Evolutionary conservation across 768 basidiomycete species (phyloP).

Genomic region (Dioszegia aurantiaca): DNA sequence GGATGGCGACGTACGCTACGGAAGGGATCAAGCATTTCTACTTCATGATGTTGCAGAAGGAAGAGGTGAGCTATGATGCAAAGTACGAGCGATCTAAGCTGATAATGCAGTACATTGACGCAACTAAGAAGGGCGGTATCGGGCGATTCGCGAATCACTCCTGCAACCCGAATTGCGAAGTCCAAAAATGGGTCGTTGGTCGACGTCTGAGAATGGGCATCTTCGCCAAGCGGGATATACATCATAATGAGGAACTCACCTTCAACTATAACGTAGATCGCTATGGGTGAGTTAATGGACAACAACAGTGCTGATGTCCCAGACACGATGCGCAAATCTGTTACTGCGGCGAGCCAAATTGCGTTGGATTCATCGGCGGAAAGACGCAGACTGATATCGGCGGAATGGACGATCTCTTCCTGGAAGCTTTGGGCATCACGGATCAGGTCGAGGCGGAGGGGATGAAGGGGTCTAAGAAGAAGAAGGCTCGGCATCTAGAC

Average conservation of each 20-base stretch:
- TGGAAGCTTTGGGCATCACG: slow-evolving; percentile 90
- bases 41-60: slow-evolving; percentile 99
- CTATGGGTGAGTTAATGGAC: slow-evolving; percentile 71
- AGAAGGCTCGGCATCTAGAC: slow-evolving; percentile 86
- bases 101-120: slow-evolving; percentile 75
- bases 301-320: background rate
- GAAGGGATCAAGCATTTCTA: slow-evolving; percentile 96
- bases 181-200: slow-evolving; percentile 96
- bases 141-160: slow-evolving; percentile 98
- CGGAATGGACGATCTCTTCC: slow-evolving; percentile 88
- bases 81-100: background rate
- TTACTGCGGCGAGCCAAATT: slow-evolving; percentile 92
- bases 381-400: slow-evolving; percentile 97
- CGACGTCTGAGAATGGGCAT: slow-evolving; percentile 92
- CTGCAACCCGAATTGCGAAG: slow-evolving; percentile 95
- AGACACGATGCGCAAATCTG: slow-evolving; percentile 93
- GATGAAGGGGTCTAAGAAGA: slow-evolving; percentile 83
- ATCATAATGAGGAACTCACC: slow-evolving; percentile 81
- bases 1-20: slow-evolving; percentile 88
- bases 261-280: slow-evolving; percentile 99
- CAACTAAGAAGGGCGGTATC: slow-evolving; percentile 92
- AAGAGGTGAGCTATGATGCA: slow-evolving; percentile 65
- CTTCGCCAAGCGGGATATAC: slow-evolving; percentile 73
- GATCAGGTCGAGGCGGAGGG: slow-evolving; percentile 81
- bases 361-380: slow-evolving; percentile 92